These are phyloP conservation scores for Lepiota subincarnata DNA, from an alignment of 768 basidiomycete genomes.

Conservation along the genomic window DNA sequence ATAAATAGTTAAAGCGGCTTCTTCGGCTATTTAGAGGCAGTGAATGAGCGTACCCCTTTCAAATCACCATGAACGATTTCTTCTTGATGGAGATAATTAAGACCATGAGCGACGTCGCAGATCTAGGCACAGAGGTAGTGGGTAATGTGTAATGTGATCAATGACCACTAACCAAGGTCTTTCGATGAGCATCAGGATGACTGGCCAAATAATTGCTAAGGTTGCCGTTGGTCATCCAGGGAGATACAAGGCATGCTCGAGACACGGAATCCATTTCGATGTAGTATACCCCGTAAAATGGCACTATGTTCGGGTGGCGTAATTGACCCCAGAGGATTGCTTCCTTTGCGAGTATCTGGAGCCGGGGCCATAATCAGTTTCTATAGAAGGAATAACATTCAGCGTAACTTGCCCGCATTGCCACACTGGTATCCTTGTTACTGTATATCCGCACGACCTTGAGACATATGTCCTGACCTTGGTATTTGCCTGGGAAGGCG, in stretches of 20 bases:
- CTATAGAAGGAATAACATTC: background rate
- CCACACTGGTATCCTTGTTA: background rate
- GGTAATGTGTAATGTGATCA: background rate
- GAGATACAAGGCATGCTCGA: constrained; percentile 9
- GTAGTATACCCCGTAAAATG: constrained; percentile 8
- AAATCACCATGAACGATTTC: constrained; percentile 18
- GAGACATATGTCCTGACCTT: background rate
- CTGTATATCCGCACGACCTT: background rate
- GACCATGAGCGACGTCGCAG: constrained; percentile 13
- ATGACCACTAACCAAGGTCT: constrained; percentile 2
- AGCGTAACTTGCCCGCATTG: background rate
- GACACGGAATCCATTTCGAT: background rate
- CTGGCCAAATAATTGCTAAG: background rate
- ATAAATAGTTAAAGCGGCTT: background rate
- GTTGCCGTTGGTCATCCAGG: constrained; percentile 14
- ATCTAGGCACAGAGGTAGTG: background rate
- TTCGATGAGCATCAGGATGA: background rate
- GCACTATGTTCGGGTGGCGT: constrained; percentile 5
- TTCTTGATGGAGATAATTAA: constrained; percentile 15
- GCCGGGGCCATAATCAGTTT: background rate
- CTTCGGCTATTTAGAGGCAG: background rate
- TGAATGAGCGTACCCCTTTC: constrained; percentile 15
- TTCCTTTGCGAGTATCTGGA: constrained; percentile 3
- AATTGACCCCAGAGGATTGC: constrained; percentile 7
- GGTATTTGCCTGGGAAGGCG: background rate